These are phyloP conservation scores for Penicillium canescens DNA, from an alignment of 495 filamentous ascomycete species.

Conservation along the genomic window DNA sequence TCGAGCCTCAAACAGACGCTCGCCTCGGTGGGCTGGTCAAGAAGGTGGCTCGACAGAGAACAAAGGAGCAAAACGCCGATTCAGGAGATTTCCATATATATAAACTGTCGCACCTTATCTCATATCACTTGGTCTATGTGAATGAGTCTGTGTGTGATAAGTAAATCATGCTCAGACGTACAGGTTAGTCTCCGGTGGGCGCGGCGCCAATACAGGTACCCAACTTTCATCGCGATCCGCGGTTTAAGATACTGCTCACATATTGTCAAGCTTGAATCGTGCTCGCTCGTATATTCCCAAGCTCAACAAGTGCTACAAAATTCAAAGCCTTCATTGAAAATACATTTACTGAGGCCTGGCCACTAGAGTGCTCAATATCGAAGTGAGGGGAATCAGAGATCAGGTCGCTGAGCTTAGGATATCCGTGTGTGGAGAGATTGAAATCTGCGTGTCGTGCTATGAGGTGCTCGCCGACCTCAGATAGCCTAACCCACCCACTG, in stretches of 20 bases:
- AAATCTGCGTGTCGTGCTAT: too few species aligned
- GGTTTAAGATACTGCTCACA: constrained; percentile 38
- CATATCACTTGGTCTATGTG: neutral
- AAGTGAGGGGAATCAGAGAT: too few species aligned
- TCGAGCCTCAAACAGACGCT: too few species aligned
- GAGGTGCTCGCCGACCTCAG: too few species aligned
- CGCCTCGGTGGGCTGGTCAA: too few species aligned
- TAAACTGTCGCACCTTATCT: constrained; percentile 26
- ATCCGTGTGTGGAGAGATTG: too few species aligned
- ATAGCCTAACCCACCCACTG: too few species aligned
- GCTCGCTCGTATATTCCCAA: constrained; percentile 25
- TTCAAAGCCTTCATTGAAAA: constrained; percentile 38
- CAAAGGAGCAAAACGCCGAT: constrained; percentile 21
- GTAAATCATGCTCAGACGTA: constrained; percentile 22
- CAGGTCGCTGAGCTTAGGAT: too few species aligned
- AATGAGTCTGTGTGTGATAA: constrained; percentile 25
- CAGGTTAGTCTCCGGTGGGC: constrained; percentile 30
- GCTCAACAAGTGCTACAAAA: constrained; percentile 16
- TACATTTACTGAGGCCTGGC: too few species aligned
- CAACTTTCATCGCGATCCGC: constrained; percentile 26
- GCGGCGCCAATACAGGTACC: constrained; percentile 32
- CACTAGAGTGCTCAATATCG: too few species aligned
- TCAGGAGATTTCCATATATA: constrained; percentile 33
- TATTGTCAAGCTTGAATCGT: constrained; percentile 37
- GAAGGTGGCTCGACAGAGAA: constrained; percentile 2